Base-by-base conservation (phyloP, 2,329 filamentous ascomycete genomes). In the Aspergillus fijiensis region DNA sequence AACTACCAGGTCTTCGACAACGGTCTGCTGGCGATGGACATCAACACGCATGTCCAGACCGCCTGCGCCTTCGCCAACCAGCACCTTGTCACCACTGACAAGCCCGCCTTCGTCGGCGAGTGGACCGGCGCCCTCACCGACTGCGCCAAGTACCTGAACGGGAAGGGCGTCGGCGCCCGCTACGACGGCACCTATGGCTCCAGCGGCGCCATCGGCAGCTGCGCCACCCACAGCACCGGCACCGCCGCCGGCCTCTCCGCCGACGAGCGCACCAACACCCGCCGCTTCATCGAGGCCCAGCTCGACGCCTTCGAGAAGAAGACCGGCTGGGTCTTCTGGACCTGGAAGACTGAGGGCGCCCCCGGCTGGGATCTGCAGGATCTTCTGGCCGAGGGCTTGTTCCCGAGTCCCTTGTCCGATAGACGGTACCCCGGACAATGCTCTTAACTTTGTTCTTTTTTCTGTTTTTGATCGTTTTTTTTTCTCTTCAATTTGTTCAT, bases 121-220 rank as follows among this genome's bases (percentile, higher is more conserved):
- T 90, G 87, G 87, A 85, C 84, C 1, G 87, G 81, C 23, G 87
- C 87, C 14, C 83, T 89, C 80, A 89, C 87, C 2, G 81, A 84
- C 63, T 85, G 83, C 64, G 80, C 83, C 9, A 80, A 77, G 52
- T 81, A 77, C 59, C 69, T 80, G 51, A 85, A 85, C 63, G 86
- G 87, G 47, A 83, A 82, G 59, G 82, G 82, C 2, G 74, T 84
- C 49, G 87, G 86, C 12, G 81, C 86, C 9, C 81, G 88, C 39
- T 87, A 85, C 60, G 77, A 81, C 49, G 86, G 85, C 14, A 81
- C 80, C 2, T 84, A 79, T 64, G 70, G 77, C 0, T 80, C 76
- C 33, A 82, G 77, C 52, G 66, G 70, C 0, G 79, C 76, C 55
- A 76, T 86, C 25, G 85, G 85, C n/a, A 79, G 77, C 60, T 89